These are phyloP conservation scores for Tylopilus rubrobrunneus DNA, from an alignment of 768 basidiomycete genomes.

Conservation along the genomic window DNA sequence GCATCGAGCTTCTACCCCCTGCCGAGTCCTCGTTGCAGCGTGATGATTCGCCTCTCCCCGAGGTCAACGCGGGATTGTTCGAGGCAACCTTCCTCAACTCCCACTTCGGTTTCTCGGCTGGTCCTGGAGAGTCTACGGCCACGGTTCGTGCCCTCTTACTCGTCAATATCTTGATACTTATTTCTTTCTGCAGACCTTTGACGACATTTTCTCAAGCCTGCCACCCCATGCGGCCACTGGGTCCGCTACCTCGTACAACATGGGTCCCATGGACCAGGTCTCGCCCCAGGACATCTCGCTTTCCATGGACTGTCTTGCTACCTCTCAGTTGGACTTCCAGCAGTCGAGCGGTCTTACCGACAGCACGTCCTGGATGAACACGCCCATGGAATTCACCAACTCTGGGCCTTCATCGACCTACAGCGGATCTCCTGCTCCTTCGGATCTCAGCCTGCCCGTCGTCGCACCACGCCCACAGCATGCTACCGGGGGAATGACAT, in stretches of 20 bases:
- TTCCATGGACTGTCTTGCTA: slow-evolving; percentile 1
- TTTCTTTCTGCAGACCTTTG: slow-evolving; percentile 15
- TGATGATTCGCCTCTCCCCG: slow-evolving; percentile 48
- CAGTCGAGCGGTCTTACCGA: slow-evolving; percentile 3
- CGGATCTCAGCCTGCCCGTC: slow-evolving; percentile 27
- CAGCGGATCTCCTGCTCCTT: slow-evolving; percentile 38
- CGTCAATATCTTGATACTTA: neutral
- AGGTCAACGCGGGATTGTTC: slow-evolving; percentile 46
- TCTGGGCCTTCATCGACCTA: slow-evolving; percentile 42
- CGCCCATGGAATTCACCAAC: slow-evolving; percentile 15
- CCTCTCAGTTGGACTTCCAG: slow-evolving; percentile 9
- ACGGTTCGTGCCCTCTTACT: slow-evolving; percentile 7
- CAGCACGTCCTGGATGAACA: slow-evolving; percentile 8
- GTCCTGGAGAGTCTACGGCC: slow-evolving; percentile 5
- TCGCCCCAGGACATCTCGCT: slow-evolving; percentile 16
- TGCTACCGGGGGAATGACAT: neutral
- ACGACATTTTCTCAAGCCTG: slow-evolving; percentile 23
- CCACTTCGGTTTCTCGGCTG: slow-evolving; percentile 24
- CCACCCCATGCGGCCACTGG: slow-evolving; percentile 17
- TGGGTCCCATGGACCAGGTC: slow-evolving; percentile 29
- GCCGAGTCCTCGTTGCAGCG: slow-evolving; percentile 32
- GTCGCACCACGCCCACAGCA: slow-evolving; percentile 28
- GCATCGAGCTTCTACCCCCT: slow-evolving; percentile 7
- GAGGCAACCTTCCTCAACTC: slow-evolving; percentile 38
- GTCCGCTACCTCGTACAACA: slow-evolving; percentile 6